Base-by-base conservation (phyloP, 2,329 filamentous ascomycete species). In the Trichocomaceae sp. region DNA sequence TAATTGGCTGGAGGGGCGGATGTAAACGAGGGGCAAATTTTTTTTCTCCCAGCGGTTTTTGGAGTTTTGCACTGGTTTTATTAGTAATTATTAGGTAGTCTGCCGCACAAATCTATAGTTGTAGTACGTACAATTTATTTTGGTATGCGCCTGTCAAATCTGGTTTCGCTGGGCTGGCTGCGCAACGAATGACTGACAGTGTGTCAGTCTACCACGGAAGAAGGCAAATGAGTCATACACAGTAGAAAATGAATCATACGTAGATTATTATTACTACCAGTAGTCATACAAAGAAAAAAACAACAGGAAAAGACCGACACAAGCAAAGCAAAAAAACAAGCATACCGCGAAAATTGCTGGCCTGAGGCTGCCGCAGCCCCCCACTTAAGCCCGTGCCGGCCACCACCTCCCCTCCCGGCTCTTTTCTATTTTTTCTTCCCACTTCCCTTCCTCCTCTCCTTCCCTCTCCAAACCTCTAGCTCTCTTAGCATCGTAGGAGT, bases 401-500 rank as follows among this genome's bases (percentile, higher is more conserved):
- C 26, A 29, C 26, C 56, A n/a, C 45, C 49, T 51, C 46, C 54
- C 45, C 50, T 44, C 50, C 29, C 42, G 42, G 33, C 29, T 50
- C 37, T 52, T 52, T 56, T 52, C 12, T 35, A 33, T 50, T 51
- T 47, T 22, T 52, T 46, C n/a, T 29, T 37, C 50, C 31, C 41
- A 12, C 20, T 17, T 62, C 63, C 58, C 62, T 59, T 64, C 61
- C 29, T 26, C 33, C 62, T 60, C 63, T 61, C 61, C 65, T 57
- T 54, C 62, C 60, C 60, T 61, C 61, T 62, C n/a, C 41, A 35
- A 44, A 31, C 64, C 57, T 62, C 62, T 59, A 60, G 51, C 54
- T 55, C 45, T 52, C 60, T 59, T 62, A 59, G 64, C 62, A 61
- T 63, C 60, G 59, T 61, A 62, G 67, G 68, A 71, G 69, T 64